Percentiles rank a stretch among this genome's conserved stretches.
phyloP scores from a whole-genome alignment of 306 rosid species.

The Prosopis cineraria region DNA sequence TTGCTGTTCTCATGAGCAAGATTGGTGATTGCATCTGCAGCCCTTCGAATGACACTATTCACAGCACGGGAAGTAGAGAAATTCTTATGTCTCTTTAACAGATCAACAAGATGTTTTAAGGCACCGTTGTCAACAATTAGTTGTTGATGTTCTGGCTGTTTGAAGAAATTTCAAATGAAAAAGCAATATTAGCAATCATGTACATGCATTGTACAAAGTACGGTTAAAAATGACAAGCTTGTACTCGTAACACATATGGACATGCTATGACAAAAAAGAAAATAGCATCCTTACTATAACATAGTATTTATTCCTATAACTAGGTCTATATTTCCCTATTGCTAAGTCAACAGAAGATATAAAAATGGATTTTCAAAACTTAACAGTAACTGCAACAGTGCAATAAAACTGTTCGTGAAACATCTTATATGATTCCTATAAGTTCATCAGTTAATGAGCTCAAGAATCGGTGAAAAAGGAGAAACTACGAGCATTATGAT shows the following conservation, averaged over 20 bases:
- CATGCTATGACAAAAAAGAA: neutral
- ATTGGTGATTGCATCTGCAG: constrained; percentile 98
- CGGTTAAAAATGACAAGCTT: constrained; percentile 8
- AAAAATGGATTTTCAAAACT: constrained; percentile 12
- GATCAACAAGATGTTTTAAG: constrained; percentile 74
- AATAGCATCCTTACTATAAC: constrained; percentile 2
- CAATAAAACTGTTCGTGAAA: neutral
- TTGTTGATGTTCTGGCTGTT: constrained; percentile 99
- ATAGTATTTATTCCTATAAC: constrained; percentile 8
- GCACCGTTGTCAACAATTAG: constrained; percentile 91
- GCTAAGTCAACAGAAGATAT: neutral
- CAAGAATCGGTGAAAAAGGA: constrained; percentile 11
- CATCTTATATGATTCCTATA: neutral
- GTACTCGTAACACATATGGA: constrained; percentile 1
- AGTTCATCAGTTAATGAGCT: constrained; percentile 1
- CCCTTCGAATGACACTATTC: constrained; percentile 90
- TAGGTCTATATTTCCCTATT: constrained; percentile 18
- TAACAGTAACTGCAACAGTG: neutral
- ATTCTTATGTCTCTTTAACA: constrained; percentile 78
- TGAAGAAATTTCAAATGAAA: constrained; percentile 39
- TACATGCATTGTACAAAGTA: constrained; percentile 5
- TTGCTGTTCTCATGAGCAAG: constrained; percentile 97
- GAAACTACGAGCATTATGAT: constrained; percentile 17
- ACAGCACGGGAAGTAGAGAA: constrained; percentile 66
- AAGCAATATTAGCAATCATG: constrained; percentile 44